Evolutionary conservation across 495 filamentous ascomycete species (phyloP).

Genomic region (Neurospora sp.): DNA sequence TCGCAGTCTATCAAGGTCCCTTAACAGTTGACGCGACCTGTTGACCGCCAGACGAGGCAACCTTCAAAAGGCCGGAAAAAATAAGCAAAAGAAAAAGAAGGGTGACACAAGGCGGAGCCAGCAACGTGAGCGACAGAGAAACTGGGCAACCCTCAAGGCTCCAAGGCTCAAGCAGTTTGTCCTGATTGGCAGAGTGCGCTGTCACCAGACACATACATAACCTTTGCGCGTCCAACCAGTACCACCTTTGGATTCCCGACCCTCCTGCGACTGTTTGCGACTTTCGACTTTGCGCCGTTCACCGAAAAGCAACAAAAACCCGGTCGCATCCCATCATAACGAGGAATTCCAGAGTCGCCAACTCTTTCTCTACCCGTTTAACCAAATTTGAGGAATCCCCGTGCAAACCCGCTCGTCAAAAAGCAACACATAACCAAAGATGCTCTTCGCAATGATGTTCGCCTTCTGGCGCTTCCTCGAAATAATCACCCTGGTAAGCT

Average conservation of each 20-base stretch:
- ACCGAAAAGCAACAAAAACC: neutral
- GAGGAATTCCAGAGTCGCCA: neutral
- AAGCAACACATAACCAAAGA: constrained; percentile 26
- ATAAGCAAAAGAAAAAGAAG: neutral
- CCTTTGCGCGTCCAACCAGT: neutral
- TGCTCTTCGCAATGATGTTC: constrained; percentile 75
- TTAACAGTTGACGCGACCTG: neutral
- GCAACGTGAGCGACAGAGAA: neutral
- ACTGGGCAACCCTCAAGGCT: neutral
- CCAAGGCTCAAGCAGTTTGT: neutral
- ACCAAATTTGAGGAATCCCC: neutral
- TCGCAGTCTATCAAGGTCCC: neutral
- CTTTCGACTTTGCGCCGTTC: neutral
- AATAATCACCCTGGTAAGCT: constrained; percentile 65
- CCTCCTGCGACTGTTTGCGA: neutral
- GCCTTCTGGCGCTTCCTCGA: constrained; percentile 72
- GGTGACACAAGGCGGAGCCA: neutral
- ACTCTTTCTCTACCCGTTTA: neutral
- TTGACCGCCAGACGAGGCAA: neutral
- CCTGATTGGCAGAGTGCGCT: neutral
- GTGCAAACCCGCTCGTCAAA: neutral
- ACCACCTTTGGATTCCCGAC: neutral
- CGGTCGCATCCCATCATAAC: neutral
- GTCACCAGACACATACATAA: neutral
- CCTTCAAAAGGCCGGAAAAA: neutral